Percentiles rank a stretch among this genome's conserved stretches.
Evolutionary conservation across 768 basidiomycete genomes (phyloP).

Genomic region (Pisolithus albus): DNA sequence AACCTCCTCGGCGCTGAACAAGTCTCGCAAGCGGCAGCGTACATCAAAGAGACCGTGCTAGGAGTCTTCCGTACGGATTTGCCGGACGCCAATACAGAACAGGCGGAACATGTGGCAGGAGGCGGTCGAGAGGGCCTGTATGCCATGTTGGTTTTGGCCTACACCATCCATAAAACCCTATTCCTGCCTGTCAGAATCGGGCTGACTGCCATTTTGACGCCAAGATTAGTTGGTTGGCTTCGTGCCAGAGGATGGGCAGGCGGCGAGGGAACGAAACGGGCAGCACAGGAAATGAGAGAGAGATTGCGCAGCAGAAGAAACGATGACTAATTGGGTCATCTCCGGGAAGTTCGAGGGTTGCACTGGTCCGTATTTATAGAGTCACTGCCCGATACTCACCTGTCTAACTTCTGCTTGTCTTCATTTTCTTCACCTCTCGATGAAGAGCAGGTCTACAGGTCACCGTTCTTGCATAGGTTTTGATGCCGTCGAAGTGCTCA

Average conservation of each 20-base stretch:
- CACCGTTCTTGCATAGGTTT: too few relatives aligned
- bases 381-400: too few relatives aligned
- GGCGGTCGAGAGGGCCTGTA: constrained; percentile 70
- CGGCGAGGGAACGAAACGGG: constrained; percentile 59
- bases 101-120: constrained; percentile 35
- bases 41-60: constrained; percentile 44
- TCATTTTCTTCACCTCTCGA: too few relatives aligned
- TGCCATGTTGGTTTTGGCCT: constrained; percentile 90
- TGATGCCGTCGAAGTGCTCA: too few relatives aligned
- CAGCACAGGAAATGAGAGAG: constrained; percentile 40
- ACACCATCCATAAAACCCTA: constrained; percentile 91
- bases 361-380: too few relatives aligned
- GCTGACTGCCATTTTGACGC: constrained; percentile 80
- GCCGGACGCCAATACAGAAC: constrained; percentile 62
- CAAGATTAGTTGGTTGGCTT: constrained; percentile 81
- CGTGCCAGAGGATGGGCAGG: constrained; percentile 78
- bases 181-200: constrained; percentile 88
- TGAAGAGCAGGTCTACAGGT: too few relatives aligned
- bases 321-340: constrained; percentile 13
- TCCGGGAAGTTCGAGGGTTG: too few relatives aligned
- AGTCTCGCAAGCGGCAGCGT: constrained; percentile 61
- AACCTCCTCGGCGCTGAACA: constrained; percentile 87
- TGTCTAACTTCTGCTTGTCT: too few relatives aligned
- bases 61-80: constrained; percentile 45
- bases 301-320: constrained; percentile 23